Conservation (phyloP, 108 stramenopile genomes). For the Cyclotella atomus region DNA sequence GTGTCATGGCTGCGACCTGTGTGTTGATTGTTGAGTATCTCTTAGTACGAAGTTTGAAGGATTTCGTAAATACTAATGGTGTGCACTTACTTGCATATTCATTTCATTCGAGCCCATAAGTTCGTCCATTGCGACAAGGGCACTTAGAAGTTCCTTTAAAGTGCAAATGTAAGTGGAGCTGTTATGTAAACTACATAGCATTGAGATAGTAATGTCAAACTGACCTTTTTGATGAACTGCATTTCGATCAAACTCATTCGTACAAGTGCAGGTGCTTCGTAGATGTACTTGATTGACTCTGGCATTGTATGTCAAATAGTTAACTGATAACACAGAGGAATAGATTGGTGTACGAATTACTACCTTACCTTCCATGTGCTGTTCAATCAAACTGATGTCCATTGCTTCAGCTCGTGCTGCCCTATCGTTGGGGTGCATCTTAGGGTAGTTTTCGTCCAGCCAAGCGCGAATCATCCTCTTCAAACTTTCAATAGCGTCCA, state of each 20-base stretch:
- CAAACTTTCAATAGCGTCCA: constrained; percentile 69
- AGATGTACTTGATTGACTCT: constrained; percentile 79
- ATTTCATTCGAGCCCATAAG: constrained; percentile 86
- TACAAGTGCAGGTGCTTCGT: constrained; percentile 78
- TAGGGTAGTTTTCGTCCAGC: constrained; percentile 86
- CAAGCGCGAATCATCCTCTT: constrained; percentile 89
- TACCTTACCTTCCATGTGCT: constrained; percentile 57
- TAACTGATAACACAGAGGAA: neutral
- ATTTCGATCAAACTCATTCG: constrained; percentile 91
- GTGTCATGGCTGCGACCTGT: constrained; percentile 86
- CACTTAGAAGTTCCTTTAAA: constrained; percentile 82
- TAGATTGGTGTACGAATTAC: neutral
- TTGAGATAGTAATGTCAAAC: neutral
- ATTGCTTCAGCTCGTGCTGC: constrained; percentile 60
- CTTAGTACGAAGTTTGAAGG: too few relatives aligned
- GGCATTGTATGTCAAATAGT: neutral
- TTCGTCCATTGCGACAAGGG: constrained; percentile 89
- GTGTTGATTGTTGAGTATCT: too few relatives aligned
- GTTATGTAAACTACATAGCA: too few relatives aligned
- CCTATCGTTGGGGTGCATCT: constrained; percentile 67
- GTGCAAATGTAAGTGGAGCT: neutral
- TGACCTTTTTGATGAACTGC: constrained; percentile 91
- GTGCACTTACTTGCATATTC: too few relatives aligned
- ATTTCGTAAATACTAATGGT: too few relatives aligned
- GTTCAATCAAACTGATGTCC: constrained; percentile 86